These are phyloP conservation scores for Buddleja alternifolia DNA, from an alignment of 257 asterid species.

Conservation along the genomic window DNA sequence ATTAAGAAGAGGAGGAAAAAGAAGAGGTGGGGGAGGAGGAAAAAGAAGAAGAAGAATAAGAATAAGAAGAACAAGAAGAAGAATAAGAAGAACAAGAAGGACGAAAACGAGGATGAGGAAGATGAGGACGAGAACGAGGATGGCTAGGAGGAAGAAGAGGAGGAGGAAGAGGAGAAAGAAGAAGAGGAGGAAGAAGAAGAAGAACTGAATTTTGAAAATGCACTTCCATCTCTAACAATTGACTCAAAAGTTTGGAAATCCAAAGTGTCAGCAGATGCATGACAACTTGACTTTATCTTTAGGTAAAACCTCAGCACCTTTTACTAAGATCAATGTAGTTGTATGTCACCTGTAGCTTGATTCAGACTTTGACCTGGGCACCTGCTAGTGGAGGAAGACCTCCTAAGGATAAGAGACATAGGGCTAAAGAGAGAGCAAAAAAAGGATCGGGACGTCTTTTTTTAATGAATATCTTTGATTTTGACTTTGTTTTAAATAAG, in stretches of 20 bases:
- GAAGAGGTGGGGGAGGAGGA: not conserved
- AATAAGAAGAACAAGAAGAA: not conserved
- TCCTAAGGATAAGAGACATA: not conserved
- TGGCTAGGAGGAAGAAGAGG: not conserved
- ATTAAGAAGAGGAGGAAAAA: not conserved
- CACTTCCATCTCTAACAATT: too few species aligned
- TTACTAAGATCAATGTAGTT: too few species aligned
- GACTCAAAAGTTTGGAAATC: too few species aligned
- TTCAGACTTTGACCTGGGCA: too few species aligned
- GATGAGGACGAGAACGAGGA: not conserved
- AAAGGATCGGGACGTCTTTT: too few species aligned
- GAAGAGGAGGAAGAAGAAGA: not conserved
- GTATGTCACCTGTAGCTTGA: too few species aligned
- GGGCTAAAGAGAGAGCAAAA: not conserved
- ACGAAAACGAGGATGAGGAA: not conserved
- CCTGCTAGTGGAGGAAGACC: constrained; percentile 2
- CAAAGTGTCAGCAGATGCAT: too few species aligned
- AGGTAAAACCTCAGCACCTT: too few species aligned
- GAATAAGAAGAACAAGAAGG: not conserved
- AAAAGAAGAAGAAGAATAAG: not conserved
- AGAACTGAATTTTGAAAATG: not conserved
- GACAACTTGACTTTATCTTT: too few species aligned
- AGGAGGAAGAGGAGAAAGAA: not conserved
- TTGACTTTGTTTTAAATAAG: too few species aligned
- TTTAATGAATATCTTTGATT: too few species aligned